A percentile compares a stretch with the other conserved stretches of the same genome.
Conservation (phyloP, 139 green algal species). For the Chlamydomonas applanata region DNA sequence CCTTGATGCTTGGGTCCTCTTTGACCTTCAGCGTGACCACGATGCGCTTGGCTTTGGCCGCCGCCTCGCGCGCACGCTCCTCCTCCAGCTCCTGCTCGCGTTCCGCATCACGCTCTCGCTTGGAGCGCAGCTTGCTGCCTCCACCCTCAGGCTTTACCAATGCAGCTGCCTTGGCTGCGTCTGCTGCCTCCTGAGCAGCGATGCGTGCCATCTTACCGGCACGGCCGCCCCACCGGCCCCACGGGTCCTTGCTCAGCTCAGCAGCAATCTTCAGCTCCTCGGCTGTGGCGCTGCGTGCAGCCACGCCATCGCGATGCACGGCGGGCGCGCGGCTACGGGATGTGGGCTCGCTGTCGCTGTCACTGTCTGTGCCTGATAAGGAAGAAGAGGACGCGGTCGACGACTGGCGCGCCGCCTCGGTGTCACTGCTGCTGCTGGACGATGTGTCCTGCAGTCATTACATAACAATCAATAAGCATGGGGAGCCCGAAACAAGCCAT, state of each 20-base stretch:
- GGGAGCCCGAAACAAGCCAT: too few species aligned
- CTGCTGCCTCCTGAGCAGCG: constrained; percentile 12
- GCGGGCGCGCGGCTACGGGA: constrained; percentile 17
- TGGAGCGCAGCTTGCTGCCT: constrained; percentile 16
- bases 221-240: constrained; percentile 57
- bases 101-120: background rate
- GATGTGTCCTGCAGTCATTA: too few species aligned
- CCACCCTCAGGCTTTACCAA: background rate
- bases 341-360: constrained; percentile 25
- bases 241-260: constrained; percentile 57
- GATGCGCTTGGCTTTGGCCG: constrained; percentile 18
- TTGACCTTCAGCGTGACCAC: constrained; percentile 33
- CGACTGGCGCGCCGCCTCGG: background rate
- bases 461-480: background rate
- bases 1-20: constrained; percentile 17
- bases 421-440: background rate
- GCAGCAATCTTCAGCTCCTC: constrained; percentile 65
- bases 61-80: background rate
- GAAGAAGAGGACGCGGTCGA: constrained; percentile 2
- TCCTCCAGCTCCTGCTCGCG: background rate
- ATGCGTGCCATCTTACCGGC: constrained; percentile 83
- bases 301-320: constrained; percentile 60
- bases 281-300: constrained; percentile 34
- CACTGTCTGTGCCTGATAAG: constrained; percentile 16
- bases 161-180: background rate